These are phyloP conservation scores for Teratosphaeria epicoccoides DNA, from an alignment of 2,329 filamentous ascomycete species.

Conservation along the genomic window DNA sequence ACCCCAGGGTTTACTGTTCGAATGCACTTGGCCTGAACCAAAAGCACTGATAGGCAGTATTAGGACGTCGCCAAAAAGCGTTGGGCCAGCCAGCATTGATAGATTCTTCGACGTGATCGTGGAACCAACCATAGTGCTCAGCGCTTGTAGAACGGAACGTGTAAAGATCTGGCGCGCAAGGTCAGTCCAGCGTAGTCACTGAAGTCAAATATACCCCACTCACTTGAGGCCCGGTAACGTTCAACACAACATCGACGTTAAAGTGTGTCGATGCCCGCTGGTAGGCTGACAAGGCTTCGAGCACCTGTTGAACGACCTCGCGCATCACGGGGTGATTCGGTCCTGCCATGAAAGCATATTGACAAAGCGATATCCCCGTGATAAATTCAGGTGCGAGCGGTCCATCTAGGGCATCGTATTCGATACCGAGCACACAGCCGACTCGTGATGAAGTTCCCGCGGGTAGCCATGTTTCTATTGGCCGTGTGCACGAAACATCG, in stretches of 20 bases:
- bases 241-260: too few relatives aligned
- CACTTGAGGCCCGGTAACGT: too few relatives aligned
- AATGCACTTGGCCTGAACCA: constrained; percentile 8
- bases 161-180: constrained; percentile 12
- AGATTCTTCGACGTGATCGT: constrained; percentile 2
- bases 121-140: constrained; percentile 1
- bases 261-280: too few relatives aligned
- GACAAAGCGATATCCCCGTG: constrained; percentile 4
- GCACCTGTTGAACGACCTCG: constrained; percentile 5
- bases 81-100: constrained; percentile 5
- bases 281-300: too few relatives aligned
- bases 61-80: constrained; percentile 10
- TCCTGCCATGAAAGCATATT: constrained; percentile 11
- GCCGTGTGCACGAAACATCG: constrained; percentile 10
- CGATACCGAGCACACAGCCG: constrained; percentile 10
- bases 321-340: constrained; percentile 8
- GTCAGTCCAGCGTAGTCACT: too few relatives aligned
- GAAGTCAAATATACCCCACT: too few relatives aligned
- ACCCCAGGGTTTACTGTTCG: constrained; percentile 4
- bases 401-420: constrained; percentile 7
- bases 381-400: neutral
- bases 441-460: neutral
- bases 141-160: constrained; percentile 5
- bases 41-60: constrained; percentile 12
- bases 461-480: constrained; percentile 12